Base-by-base conservation (phyloP, 768 basidiomycete genomes). In the Macrolepiota dolichaula region DNA sequence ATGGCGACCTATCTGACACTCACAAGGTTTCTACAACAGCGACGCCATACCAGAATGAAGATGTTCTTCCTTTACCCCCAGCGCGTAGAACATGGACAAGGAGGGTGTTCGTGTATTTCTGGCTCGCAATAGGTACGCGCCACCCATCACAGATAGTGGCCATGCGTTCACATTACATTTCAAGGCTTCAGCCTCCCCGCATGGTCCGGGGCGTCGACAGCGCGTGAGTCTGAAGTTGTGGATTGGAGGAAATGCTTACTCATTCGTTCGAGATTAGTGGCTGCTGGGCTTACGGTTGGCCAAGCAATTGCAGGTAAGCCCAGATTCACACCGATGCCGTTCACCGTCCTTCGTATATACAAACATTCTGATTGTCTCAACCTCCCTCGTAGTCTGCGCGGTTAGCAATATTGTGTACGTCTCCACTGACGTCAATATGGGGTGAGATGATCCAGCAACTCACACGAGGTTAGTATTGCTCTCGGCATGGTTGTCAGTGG, bases 1-100 rank as follows among this genome's bases (percentile, higher is more conserved):
- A 17, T 40, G 25, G 22, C 24, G 24, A 40, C 22, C 27, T 9
- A 40, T 24, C 12, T 35, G 36, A 35, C 25, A 17, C 24, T 57
- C 32, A 6, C 5, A 25, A 57, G 56, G 56, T 57, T 36, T 57
- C 56, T 22, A 50, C 56, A 5, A 25, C 46, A 12, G 56, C 56
- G 17, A 57, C 56, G 5, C 47, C 56, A 3, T 57, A 57, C 17
- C 56, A 57, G 35, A 57, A 57, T 37, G 47, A 57, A 11, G 56
- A 57, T 40, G 36, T 57, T 13, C 56, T 57, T 49, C 56, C 56
- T 36, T 38, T 57, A 1, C 46, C 46, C n/a, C 9, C 35, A 2
- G n/a, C 32, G 19, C 46, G 56, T 2, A 57, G 47, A 25, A 57
- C 56, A 22, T 57, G 56, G 56, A 57, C 56, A 19, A 57, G 37